Conservation (phyloP, 768 basidiomycete species). For the Leccinum longicurvipes region DNA sequence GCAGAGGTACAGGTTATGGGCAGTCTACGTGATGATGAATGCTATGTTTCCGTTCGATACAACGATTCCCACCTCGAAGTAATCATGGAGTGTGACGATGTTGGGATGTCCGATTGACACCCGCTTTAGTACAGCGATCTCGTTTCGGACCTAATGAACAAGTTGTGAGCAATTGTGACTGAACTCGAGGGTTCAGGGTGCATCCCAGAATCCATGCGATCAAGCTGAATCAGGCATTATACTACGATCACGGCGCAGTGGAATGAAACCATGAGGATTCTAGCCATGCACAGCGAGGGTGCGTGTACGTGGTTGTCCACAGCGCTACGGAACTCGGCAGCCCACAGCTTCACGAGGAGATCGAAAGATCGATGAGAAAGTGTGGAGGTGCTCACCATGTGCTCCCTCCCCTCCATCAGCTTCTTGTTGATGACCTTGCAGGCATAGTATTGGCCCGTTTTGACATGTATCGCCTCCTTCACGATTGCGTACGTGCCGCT, state of each 20-base stretch:
- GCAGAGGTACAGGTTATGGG: slow-evolving; percentile 90
- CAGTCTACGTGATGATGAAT: slow-evolving; percentile 48
- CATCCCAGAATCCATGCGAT: neutral
- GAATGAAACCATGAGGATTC: neutral
- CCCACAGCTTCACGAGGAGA: neutral
- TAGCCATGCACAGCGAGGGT: slow-evolving; percentile 2
- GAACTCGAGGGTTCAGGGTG: slow-evolving; percentile 15
- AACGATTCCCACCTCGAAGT: slow-evolving; percentile 71
- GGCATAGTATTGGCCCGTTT: slow-evolving; percentile 91
- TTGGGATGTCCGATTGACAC: slow-evolving; percentile 88
- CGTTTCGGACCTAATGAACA: slow-evolving; percentile 78
- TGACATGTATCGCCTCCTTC: slow-evolving; percentile 92
- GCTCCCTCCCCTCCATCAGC: slow-evolving; percentile 95
- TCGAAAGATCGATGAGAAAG: slow-evolving; percentile 7
- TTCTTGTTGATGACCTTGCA: slow-evolving; percentile 99
- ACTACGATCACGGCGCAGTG: slow-evolving; percentile 12
- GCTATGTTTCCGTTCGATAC: neutral
- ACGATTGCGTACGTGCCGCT: slow-evolving; percentile 95
- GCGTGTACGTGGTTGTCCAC: slow-evolving; percentile 1
- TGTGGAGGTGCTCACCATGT: slow-evolving; percentile 67
- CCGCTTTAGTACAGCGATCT: slow-evolving; percentile 91
- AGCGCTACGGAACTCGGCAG: neutral
- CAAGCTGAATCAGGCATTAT: neutral
- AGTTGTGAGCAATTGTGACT: slow-evolving; percentile 8
- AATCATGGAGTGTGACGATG: slow-evolving; percentile 92